Evolutionary conservation across 75 land plant genomes (phyloP), one percentile per base, ranked within the genome.

Genomic region (Chamaecyparis obtusa): DNA sequence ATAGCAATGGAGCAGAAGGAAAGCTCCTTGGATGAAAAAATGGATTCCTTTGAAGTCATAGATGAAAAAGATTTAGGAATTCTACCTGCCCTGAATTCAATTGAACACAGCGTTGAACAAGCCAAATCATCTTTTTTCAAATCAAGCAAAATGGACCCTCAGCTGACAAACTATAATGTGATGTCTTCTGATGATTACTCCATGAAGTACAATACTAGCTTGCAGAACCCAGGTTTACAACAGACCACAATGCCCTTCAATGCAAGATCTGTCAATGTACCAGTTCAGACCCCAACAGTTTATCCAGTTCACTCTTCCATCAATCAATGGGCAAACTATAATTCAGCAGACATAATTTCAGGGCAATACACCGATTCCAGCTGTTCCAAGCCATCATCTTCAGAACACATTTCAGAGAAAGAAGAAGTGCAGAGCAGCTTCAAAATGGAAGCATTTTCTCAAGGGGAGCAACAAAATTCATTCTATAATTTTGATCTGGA

Each of bases 351-450:
- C 9, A 13, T 48, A 33, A 32, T 83, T 46, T 83, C 84, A 11
- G 56, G 84, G 48, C 13, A n/a, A 36, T 51, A 83, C 21, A 83
- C 84, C 5, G 84, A 83, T 83, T 83, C 84, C 49, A 83, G 84
- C 36, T 49, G 84, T 51, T 48, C 84, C 17, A 83, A 83, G 56
- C 84, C 84, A 83, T 83, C 84, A 16, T 78, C 36, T n/a, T 51
- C 84, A 51, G 84, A 83, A n/a, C 56, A 36, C 19, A 51, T 44
- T n/a, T 83, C 84, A 5, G 84, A 83, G 84, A 83, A 49, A 16
- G 84, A 83, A 30, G 84, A 83, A 51, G 84, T 83, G 46, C 35
- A 83, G 84, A 83, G 84, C 49, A 83, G 57, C 37, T 36, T 35
- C 84, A 83, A 43, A 83, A 14, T 51, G 56, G 84, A 83, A 51